Evolutionary conservation across 2,329 filamentous ascomycete genomes (phyloP).

Genomic region (Sphaerostilbella broomeana): DNA sequence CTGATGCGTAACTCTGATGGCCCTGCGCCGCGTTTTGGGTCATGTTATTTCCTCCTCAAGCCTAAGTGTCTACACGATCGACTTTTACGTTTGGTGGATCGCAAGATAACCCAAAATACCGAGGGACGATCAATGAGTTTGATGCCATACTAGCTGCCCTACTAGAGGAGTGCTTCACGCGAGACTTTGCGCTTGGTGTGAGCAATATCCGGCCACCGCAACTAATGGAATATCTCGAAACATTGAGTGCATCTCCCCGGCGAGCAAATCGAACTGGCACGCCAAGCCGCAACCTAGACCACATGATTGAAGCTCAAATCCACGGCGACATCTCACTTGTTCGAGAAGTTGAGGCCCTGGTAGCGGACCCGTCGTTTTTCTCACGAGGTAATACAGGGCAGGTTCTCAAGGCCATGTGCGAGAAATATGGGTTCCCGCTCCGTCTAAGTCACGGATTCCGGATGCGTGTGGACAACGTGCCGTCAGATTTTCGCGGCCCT

Average conservation of each 20-base stretch:
- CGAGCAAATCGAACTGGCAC: neutral
- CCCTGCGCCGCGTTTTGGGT: conserved; percentile 17
- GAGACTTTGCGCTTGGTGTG: conserved; percentile 16
- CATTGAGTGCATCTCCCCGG: conserved; percentile 3
- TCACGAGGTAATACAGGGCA: conserved; percentile 7
- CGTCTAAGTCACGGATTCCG: conserved; percentile 13
- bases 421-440: conserved; percentile 14
- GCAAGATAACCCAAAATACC: conserved; percentile 13
- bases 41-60: conserved; percentile 17
- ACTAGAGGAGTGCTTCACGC: conserved; percentile 17
- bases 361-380: conserved; percentile 17
- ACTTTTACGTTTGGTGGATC: conserved; percentile 18
- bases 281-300: conserved; percentile 16
- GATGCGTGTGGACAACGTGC: conserved; percentile 6
- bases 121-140: conserved; percentile 15
- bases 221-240: conserved; percentile 9
- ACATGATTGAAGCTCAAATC: conserved; percentile 18
- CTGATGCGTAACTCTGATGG: conserved; percentile 16
- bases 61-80: conserved; percentile 10
- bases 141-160: conserved; percentile 15
- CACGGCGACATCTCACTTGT: conserved; percentile 16
- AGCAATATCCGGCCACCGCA: conserved; percentile 9
- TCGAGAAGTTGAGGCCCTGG: conserved; percentile 16
- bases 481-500: conserved; percentile 16
- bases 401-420: conserved; percentile 8